These are phyloP conservation scores for Termitomyces sp. DNA, from an alignment of 768 basidiomycete genomes.

Conservation along the genomic window DNA sequence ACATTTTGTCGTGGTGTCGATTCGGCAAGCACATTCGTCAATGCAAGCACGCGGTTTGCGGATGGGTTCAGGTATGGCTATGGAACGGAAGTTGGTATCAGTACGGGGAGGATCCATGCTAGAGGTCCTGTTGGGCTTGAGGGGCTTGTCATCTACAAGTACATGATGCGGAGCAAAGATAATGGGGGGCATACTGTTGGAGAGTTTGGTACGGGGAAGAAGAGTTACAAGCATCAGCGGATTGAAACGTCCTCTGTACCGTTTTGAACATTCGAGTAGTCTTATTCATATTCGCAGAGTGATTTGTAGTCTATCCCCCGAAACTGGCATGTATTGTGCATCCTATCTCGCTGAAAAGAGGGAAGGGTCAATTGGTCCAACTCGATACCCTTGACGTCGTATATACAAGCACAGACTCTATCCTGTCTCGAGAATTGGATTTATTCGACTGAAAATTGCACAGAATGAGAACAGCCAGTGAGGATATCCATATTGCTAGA, in stretches of 20 bases:
- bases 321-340: too few relatives aligned
- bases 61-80: constrained; percentile 97
- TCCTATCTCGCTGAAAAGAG: neutral
- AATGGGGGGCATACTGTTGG: constrained; percentile 78
- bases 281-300: neutral
- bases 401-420: too few relatives aligned
- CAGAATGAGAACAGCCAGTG: too few relatives aligned
- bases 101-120: constrained; percentile 94
- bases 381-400: too few relatives aligned
- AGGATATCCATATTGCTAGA: too few relatives aligned
- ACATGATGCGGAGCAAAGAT: constrained; percentile 78
- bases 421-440: too few relatives aligned
- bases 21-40: constrained; percentile 89
- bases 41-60: constrained; percentile 93
- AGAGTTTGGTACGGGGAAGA: constrained; percentile 81
- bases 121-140: constrained; percentile 95
- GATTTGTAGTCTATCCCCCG: too few relatives aligned
- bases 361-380: too few relatives aligned
- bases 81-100: constrained; percentile 97
- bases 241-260: constrained; percentile 44
- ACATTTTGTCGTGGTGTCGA: constrained; percentile 87
- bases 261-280: constrained; percentile 32
- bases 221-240: constrained; percentile 63
- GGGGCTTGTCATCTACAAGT: constrained; percentile 94
- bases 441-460: too few relatives aligned